Evolutionary conservation across 202 grass and related monocot species (phyloP).

Genomic region (Carex arenaria): DNA sequence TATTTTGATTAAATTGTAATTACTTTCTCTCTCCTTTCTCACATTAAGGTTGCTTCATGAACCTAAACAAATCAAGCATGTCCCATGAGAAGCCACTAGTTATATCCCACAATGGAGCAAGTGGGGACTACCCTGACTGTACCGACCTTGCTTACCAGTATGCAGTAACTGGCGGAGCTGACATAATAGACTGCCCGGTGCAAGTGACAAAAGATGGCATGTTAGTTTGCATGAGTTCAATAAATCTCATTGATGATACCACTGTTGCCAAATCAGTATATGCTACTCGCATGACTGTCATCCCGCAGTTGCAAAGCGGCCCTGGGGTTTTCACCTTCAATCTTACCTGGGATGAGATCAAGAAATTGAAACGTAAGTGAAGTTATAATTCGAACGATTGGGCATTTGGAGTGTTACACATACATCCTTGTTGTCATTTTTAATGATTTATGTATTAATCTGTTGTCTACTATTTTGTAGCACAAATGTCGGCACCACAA

Average conservation of each 20-base stretch:
- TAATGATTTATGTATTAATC: slow-evolving; percentile 15
- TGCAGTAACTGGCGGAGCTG: slow-evolving; percentile 68
- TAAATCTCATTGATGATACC: slow-evolving; percentile 64
- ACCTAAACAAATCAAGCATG: slow-evolving; percentile 62
- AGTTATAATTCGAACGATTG: background rate
- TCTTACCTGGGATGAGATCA: slow-evolving; percentile 86
- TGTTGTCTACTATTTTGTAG: slow-evolving; percentile 38
- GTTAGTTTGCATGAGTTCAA: slow-evolving; percentile 70
- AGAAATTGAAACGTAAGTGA: slow-evolving; percentile 72
- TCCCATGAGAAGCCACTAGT: slow-evolving; percentile 72
- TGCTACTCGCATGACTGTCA: slow-evolving; percentile 26
- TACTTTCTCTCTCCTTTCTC: background rate
- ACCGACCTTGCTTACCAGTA: slow-evolving; percentile 89
- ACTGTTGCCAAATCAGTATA: slow-evolving; percentile 62
- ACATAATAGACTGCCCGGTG: slow-evolving; percentile 89
- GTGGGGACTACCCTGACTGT: slow-evolving; percentile 82
- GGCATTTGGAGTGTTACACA: background rate
- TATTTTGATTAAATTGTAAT: background rate
- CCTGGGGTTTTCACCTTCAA: slow-evolving; percentile 81
- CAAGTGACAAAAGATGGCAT: slow-evolving; percentile 77
- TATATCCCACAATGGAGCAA: slow-evolving; percentile 95
- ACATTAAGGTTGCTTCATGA: slow-evolving; percentile 68
- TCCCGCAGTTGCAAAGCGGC: slow-evolving; percentile 52
- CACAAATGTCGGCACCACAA: slow-evolving; percentile 55
- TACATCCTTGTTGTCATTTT: background rate